Evolutionary conservation across 345 rosid species (phyloP).

Genomic region (Erucastrum elatum): DNA sequence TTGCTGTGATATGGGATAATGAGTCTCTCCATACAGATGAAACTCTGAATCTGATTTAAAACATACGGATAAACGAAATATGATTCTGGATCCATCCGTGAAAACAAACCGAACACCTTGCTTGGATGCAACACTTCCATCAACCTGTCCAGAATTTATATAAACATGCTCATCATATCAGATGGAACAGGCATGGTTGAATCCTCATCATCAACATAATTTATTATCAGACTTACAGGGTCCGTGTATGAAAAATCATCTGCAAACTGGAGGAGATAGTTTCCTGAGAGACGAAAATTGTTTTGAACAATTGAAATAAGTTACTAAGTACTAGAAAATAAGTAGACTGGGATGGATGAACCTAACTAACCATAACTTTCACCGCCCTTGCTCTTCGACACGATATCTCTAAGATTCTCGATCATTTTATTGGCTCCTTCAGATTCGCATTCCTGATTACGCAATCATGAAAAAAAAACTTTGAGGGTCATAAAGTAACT

Average conservation of each 20-base stretch:
- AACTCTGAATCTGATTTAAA: constrained; percentile 5
- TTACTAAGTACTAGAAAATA: not conserved
- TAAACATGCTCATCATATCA: constrained; percentile 9
- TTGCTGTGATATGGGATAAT: not conserved
- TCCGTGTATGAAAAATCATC: constrained; percentile 91
- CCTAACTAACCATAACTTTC: constrained; percentile 77
- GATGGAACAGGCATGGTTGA: not conserved
- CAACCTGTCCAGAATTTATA: constrained; percentile 58
- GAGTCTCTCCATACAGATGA: constrained; percentile 16
- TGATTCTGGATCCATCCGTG: constrained; percentile 88
- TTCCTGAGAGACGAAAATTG: constrained; percentile 49
- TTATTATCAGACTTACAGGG: constrained; percentile 60
- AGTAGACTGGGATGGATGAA: not conserved
- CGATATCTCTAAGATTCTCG: constrained; percentile 66
- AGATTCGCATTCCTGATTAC: constrained; percentile 82
- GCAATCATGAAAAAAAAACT: not conserved
- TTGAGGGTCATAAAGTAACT: not conserved
- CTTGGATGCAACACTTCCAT: constrained; percentile 87
- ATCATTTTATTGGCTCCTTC: constrained; percentile 91
- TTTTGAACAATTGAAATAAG: constrained; percentile 15
- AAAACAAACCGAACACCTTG: constrained; percentile 95
- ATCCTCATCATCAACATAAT: not conserved
- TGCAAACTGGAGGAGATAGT: constrained; percentile 69
- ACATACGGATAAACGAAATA: constrained; percentile 82
- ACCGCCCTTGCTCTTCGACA: constrained; percentile 69